Evolutionary conservation across 2,329 filamentous ascomycete genomes (phyloP).

Genomic region (Cercospora brassicicola): DNA sequence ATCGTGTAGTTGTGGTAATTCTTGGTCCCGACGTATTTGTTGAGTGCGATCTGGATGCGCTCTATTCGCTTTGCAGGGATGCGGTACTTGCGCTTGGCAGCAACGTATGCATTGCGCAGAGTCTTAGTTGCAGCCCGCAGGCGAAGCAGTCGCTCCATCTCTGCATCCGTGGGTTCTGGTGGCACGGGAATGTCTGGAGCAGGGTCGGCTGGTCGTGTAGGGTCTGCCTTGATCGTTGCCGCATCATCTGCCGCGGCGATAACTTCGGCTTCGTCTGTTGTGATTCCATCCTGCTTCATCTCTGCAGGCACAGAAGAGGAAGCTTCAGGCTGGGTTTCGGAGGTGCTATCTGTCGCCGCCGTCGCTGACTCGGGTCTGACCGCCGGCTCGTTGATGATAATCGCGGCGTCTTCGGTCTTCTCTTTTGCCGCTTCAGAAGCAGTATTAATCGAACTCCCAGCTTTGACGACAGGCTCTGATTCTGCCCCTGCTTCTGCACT

Average conservation of each 20-base stretch:
- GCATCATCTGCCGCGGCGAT: conserved; percentile 9
- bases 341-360: not conserved
- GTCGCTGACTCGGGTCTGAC: conserved; percentile 6
- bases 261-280: conserved; percentile 9
- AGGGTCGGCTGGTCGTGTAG: conserved; percentile 8
- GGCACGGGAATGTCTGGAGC: conserved; percentile 1
- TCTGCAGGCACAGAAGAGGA: conserved; percentile 10
- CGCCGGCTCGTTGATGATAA: conserved; percentile 34
- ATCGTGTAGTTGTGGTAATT: conserved; percentile 99
- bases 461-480: conserved; percentile 37
- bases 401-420: conserved; percentile 36
- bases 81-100: conserved; percentile 81
- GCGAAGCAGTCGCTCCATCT: conserved; percentile 32
- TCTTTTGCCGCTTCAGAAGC: conserved; percentile 24
- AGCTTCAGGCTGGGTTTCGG: not conserved
- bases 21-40: conserved; percentile 75
- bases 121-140: conserved; percentile 48
- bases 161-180: conserved; percentile 11
- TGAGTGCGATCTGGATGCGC: conserved; percentile 72
- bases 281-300: conserved; percentile 13
- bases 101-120: conserved; percentile 77
- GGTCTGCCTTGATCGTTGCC: conserved; percentile 9
- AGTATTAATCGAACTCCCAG: conserved; percentile 18
- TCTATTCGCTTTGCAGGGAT: conserved; percentile 69
- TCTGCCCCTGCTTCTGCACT: conserved; percentile 38